Conservation (phyloP, 805 yeast species). For the Ogataea philodendri region DNA sequence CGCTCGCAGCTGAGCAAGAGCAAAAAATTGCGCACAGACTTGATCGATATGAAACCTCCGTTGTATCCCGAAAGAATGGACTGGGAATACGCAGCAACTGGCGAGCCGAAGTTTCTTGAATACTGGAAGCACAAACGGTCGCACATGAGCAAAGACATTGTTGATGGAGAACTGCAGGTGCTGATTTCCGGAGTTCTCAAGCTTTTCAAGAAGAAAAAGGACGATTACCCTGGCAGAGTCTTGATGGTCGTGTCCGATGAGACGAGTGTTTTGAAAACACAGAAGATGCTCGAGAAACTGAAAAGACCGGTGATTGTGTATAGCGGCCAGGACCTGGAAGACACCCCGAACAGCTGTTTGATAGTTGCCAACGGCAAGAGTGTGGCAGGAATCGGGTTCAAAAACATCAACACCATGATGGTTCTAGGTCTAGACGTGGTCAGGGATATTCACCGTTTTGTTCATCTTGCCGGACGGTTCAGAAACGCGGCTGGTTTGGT, state of each 20-base stretch:
- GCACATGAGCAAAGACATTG: conserved; percentile 19
- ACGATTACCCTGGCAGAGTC: conserved; percentile 10
- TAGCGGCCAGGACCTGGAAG: conserved; percentile 1
- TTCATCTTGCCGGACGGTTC: conserved; percentile 29
- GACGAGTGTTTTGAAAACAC: conserved; percentile 18
- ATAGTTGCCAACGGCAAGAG: conserved; percentile 26
- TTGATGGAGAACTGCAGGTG: conserved; percentile 24
- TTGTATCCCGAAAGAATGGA: conserved; percentile 24
- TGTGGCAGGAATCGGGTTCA: conserved; percentile 30
- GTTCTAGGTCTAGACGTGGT: conserved; percentile 35
- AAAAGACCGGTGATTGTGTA: conserved; percentile 15
- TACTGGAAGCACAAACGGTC: conserved; percentile 27
- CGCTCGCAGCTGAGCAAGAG: conserved; percentile 20
- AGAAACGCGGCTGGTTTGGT: conserved; percentile 24
- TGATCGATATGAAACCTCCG: conserved; percentile 28
- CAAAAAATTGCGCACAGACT: conserved; percentile 20
- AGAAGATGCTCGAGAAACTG: conserved; percentile 14
- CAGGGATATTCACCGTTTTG: conserved; percentile 22
- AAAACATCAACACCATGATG: conserved; percentile 27
- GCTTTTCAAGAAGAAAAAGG: conserved; percentile 16
- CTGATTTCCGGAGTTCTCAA: conserved; percentile 28
- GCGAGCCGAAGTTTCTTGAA: conserved; percentile 22
- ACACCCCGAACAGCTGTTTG: conserved; percentile 3
- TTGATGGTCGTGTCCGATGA: conserved; percentile 32
- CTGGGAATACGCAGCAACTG: conserved; percentile 24